These are phyloP conservation scores for Protomyces inundatus DNA, from an alignment of 1,139 yeast genomes.

Conservation along the genomic window DNA sequence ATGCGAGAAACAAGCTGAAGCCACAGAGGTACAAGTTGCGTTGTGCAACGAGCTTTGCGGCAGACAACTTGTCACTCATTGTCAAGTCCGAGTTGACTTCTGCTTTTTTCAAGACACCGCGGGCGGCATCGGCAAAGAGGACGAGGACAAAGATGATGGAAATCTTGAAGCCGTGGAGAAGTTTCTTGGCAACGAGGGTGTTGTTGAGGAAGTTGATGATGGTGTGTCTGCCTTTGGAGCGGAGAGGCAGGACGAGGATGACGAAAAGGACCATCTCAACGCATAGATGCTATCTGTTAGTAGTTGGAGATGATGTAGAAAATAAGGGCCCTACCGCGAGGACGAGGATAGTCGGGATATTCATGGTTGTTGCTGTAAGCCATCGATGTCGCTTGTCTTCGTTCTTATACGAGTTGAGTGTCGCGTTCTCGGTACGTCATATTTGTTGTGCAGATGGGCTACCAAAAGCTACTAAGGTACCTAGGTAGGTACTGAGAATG, in stretches of 20 bases:
- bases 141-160: constrained; percentile 17
- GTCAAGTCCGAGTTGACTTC: constrained; percentile 19
- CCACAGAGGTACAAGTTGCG: constrained; percentile 22
- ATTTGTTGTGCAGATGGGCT: not conserved
- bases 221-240: constrained; percentile 10
- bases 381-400: too few species aligned
- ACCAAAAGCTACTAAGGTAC: too few species aligned
- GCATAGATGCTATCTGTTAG: not conserved
- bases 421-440: not conserved
- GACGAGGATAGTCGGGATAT: constrained; percentile 15
- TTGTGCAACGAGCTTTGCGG: constrained; percentile 17
- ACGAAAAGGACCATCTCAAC: constrained; percentile 2
- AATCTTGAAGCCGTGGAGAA: constrained; percentile 22
- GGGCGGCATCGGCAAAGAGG: constrained; percentile 16
- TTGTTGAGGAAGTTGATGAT: constrained; percentile 15
- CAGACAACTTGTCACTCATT: constrained; percentile 15
- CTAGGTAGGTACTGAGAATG: too few species aligned
- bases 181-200: constrained; percentile 18
- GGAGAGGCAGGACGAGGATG: constrained; percentile 20
- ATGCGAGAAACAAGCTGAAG: constrained; percentile 19
- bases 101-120: constrained; percentile 14
- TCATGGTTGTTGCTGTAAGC: not conserved
- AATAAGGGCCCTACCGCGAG: constrained; percentile 1
- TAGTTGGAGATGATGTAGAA: not conserved
- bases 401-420: not conserved